Evolutionary conservation across 257 asterid species (phyloP).

Genomic region (Eustoma russellianum): DNA sequence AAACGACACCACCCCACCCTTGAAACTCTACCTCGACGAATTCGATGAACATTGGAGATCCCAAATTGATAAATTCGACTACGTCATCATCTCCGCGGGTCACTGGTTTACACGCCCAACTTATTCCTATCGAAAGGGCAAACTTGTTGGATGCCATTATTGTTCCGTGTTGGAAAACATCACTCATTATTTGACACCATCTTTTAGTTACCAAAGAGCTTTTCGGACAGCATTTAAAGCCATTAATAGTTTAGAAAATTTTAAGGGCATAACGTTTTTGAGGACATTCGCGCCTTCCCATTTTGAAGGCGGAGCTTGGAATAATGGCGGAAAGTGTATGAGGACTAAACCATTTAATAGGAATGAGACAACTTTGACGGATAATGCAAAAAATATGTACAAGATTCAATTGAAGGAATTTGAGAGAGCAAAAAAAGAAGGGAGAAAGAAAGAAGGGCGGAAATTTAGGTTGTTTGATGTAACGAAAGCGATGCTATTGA

Average conservation of each 20-base stretch:
- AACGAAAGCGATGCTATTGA: slow-evolving; percentile 39
- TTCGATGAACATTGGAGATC: slow-evolving; percentile 48
- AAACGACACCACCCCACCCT: slow-evolving; percentile 45
- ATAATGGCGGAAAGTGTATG: slow-evolving; percentile 65
- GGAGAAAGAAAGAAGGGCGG: slow-evolving; percentile 32
- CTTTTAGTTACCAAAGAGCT: slow-evolving; percentile 68
- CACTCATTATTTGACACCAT: slow-evolving; percentile 28
- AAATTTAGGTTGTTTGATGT: slow-evolving; percentile 40
- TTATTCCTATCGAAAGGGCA: slow-evolving; percentile 37
- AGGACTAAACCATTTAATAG: slow-evolving; percentile 48
- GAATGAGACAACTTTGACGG: slow-evolving; percentile 39
- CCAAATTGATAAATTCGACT: slow-evolving; percentile 38
- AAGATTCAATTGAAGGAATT: slow-evolving; percentile 57
- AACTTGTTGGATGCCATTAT: slow-evolving; percentile 59
- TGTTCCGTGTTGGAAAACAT: slow-evolving; percentile 35
- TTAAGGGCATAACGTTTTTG: slow-evolving; percentile 41
- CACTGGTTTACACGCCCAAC: slow-evolving; percentile 92
- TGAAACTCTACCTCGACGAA: slow-evolving; percentile 64
- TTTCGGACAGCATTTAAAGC: slow-evolving; percentile 71
- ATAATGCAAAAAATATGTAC: slow-evolving; percentile 45
- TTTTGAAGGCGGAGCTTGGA: slow-evolving; percentile 81
- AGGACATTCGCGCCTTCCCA: slow-evolving; percentile 80
- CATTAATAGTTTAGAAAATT: slow-evolving; percentile 21
- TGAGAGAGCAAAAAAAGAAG: slow-evolving; percentile 45
- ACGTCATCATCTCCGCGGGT: slow-evolving; percentile 71